Evolutionary conservation across 768 basidiomycete genomes (phyloP).

Genomic region (Hygrocybe punicea): DNA sequence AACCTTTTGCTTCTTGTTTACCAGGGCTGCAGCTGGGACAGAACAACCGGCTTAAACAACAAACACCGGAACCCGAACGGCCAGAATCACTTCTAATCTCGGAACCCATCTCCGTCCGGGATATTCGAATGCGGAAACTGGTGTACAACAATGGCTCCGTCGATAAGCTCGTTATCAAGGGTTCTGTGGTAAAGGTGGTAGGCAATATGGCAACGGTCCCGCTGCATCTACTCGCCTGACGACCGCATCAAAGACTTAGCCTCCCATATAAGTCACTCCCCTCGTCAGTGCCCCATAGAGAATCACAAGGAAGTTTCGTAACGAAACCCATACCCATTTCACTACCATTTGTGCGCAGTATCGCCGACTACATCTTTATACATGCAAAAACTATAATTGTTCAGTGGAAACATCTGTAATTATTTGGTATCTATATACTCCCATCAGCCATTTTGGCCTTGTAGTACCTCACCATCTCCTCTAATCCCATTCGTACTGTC

Average conservation of each 20-base stretch:
- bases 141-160: conserved; percentile 36
- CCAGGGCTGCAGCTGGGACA: conserved; percentile 6
- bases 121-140: conserved; percentile 42
- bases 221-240: conserved; percentile 15
- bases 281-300: not conserved
- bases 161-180: conserved; percentile 51
- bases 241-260: not conserved
- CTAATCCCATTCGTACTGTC: conserved; percentile 88
- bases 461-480: conserved; percentile 94
- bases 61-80: not conserved
- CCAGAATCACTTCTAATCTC: not conserved
- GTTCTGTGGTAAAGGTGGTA: conserved; percentile 40
- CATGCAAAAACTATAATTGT: no score
- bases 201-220: conserved; percentile 40
- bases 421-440: conserved; percentile 67
- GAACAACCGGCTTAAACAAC: not conserved
- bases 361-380: no score
- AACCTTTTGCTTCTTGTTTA: not conserved
- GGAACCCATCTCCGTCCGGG: conserved; percentile 35
- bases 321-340: no score
- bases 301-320: no score
- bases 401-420: no score
- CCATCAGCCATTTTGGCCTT: conserved; percentile 87
- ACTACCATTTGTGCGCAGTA: no score
- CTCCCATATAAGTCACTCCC: not conserved